These are phyloP conservation scores for Cyberlindnera samutprakarnensis DNA, from an alignment of 805 yeast species.

Conservation along the genomic window DNA sequence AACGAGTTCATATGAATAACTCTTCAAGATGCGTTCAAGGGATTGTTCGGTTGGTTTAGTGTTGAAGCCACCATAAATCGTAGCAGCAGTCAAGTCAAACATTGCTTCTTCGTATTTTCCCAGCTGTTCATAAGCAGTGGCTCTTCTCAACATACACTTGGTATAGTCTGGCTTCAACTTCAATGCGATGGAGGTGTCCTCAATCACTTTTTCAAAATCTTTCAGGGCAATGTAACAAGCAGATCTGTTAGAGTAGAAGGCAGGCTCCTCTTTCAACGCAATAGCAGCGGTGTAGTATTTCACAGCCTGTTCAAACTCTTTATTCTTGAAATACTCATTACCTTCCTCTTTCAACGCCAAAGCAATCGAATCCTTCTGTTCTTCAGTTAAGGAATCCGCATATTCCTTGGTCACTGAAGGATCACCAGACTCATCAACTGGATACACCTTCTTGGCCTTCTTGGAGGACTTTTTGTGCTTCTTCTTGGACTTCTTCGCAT, in stretches of 20 bases:
- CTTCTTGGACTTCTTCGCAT: conserved; percentile 39
- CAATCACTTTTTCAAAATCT: conserved; percentile 76
- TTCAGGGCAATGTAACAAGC: conserved; percentile 87
- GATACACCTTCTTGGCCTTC: conserved; percentile 32
- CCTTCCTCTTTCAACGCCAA: conserved; percentile 83
- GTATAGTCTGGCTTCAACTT: conserved; percentile 82
- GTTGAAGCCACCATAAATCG: conserved; percentile 77
- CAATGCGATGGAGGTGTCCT: conserved; percentile 82
- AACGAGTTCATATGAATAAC: conserved; percentile 68
- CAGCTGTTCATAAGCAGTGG: conserved; percentile 80
- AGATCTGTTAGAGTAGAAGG: conserved; percentile 90
- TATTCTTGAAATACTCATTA: conserved; percentile 64
- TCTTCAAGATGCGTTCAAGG: conserved; percentile 80
- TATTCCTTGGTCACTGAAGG: conserved; percentile 47
- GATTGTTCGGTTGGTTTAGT: conserved; percentile 71
- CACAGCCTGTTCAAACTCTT: conserved; percentile 70
- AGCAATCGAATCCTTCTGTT: conserved; percentile 58
- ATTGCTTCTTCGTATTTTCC: conserved; percentile 78
- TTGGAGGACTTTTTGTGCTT: conserved; percentile 10
- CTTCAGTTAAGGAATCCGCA: conserved; percentile 36
- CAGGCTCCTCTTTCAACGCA: conserved; percentile 69
- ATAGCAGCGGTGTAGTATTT: conserved; percentile 75
- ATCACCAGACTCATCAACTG: conserved; percentile 48
- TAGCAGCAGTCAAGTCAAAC: conserved; percentile 84
- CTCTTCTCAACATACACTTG: conserved; percentile 90